Percentiles rank a stretch among this genome's conserved stretches.
phyloP scores from a whole-genome alignment of 805 yeast species.

The Ogataea methanolica region DNA sequence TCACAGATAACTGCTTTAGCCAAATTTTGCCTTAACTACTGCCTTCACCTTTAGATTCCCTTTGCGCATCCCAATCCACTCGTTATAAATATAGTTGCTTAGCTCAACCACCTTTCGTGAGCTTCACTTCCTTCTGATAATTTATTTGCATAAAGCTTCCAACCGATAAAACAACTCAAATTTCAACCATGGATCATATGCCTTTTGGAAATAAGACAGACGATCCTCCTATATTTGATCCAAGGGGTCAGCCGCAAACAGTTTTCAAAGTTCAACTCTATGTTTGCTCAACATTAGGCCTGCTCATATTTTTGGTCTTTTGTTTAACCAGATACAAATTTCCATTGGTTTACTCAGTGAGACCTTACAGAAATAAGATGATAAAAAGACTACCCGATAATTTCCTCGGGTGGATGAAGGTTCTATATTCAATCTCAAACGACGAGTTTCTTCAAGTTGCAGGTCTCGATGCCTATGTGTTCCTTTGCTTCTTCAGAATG shows the following conservation, averaged over 20 bases:
- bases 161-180: background rate
- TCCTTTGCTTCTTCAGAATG: slow-evolving; percentile 55
- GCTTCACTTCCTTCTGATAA: too few species aligned
- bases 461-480: slow-evolving; percentile 56
- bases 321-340: slow-evolving; percentile 48
- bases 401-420: slow-evolving; percentile 50
- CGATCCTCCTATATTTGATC: slow-evolving; percentile 39
- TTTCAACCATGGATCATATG: background rate
- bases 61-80: too few species aligned
- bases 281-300: slow-evolving; percentile 45
- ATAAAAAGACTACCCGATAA: slow-evolving; percentile 42
- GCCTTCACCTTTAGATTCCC: too few species aligned
- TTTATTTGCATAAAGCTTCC: too few species aligned
- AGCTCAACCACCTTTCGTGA: too few species aligned
- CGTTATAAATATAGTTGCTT: too few species aligned
- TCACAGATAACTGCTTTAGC: too few species aligned
- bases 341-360: slow-evolving; percentile 53
- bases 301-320: slow-evolving; percentile 41
- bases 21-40: too few species aligned
- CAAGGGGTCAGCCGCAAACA: slow-evolving; percentile 41
- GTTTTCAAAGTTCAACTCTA: slow-evolving; percentile 52
- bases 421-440: slow-evolving; percentile 41
- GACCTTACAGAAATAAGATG: slow-evolving; percentile 44
- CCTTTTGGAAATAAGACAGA: slow-evolving; percentile 13
- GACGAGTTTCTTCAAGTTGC: slow-evolving; percentile 52